These are phyloP conservation scores for Xylariales sp. DNA, from an alignment of 2,329 filamentous ascomycete species.

Conservation along the genomic window DNA sequence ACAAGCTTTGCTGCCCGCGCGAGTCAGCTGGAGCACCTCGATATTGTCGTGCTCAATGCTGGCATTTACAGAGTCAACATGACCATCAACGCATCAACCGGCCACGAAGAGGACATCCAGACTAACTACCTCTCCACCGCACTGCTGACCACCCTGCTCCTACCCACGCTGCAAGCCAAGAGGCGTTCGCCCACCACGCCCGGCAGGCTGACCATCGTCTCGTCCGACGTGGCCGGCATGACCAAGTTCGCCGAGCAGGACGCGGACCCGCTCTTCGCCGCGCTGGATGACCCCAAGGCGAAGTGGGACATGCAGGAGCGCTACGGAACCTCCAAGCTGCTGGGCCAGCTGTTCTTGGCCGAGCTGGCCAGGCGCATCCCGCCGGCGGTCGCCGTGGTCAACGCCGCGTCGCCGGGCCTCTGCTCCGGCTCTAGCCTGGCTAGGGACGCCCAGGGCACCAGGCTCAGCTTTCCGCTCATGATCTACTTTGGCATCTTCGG, in stretches of 20 bases:
- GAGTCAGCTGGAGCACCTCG: slow-evolving; percentile 27
- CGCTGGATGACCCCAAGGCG: slow-evolving; percentile 9
- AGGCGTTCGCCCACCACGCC: background rate
- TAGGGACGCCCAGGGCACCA: background rate
- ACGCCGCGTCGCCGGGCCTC: slow-evolving; percentile 14
- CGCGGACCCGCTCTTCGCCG: background rate
- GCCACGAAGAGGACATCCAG: slow-evolving; percentile 40
- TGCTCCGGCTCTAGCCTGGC: slow-evolving; percentile 8
- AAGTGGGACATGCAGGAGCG: slow-evolving; percentile 39
- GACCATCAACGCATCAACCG: slow-evolving; percentile 19
- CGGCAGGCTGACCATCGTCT: slow-evolving; percentile 16
- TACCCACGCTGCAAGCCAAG: slow-evolving; percentile 26
- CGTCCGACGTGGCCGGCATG: slow-evolving; percentile 3
- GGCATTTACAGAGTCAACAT: slow-evolving; percentile 18
- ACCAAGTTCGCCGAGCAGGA: slow-evolving; percentile 8
- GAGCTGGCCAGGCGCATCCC: slow-evolving; percentile 39
- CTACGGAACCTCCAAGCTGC: slow-evolving; percentile 18
- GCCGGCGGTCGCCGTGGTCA: slow-evolving; percentile 13
- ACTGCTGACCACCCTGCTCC: slow-evolving; percentile 38
- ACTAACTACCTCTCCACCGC: slow-evolving; percentile 47
- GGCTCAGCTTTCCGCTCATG: background rate
- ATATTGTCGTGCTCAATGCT: slow-evolving; percentile 33
- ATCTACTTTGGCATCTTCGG: background rate
- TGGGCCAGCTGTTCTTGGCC: slow-evolving; percentile 84
- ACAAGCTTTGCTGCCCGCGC: slow-evolving; percentile 29